Evolutionary conservation across 208 protist genomes (phyloP).

Genomic region (Herpetomonas tarakana): DNA sequence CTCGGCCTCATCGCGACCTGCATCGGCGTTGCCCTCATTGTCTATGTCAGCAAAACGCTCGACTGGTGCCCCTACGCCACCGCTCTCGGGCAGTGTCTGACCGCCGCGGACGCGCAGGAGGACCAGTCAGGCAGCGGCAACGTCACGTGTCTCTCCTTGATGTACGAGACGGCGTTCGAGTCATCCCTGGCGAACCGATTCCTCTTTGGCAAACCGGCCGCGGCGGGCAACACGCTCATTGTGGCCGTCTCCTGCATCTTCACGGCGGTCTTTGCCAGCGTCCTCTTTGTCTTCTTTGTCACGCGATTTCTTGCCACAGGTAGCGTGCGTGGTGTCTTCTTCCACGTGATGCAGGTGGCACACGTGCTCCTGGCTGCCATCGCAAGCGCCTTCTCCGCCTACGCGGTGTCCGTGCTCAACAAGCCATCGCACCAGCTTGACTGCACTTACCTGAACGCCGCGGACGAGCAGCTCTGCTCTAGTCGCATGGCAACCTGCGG

Average conservation of each 20-base stretch:
- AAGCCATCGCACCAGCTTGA: slow-evolving; percentile 11
- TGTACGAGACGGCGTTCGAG: slow-evolving; percentile 2
- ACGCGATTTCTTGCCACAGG: slow-evolving; percentile 42
- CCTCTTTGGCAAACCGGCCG: slow-evolving; percentile 28
- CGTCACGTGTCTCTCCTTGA: slow-evolving; percentile 4
- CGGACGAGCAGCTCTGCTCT: slow-evolving; percentile 14
- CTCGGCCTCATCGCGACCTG: slow-evolving; percentile 32
- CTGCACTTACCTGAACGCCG: slow-evolving; percentile 21
- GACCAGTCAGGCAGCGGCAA: background rate
- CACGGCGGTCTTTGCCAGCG: slow-evolving; percentile 18
- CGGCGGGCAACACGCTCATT: slow-evolving; percentile 35
- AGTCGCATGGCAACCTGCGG: slow-evolving; percentile 16
- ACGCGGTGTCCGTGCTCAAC: slow-evolving; percentile 33
- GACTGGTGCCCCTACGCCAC: slow-evolving; percentile 22
- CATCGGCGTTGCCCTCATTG: slow-evolving; percentile 40
- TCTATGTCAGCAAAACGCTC: slow-evolving; percentile 27
- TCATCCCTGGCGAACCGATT: slow-evolving; percentile 13
- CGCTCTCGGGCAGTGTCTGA: slow-evolving; percentile 8
- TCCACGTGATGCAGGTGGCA: slow-evolving; percentile 33
- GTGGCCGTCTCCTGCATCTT: slow-evolving; percentile 46
- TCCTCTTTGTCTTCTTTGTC: slow-evolving; percentile 54
- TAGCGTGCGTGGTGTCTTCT: slow-evolving; percentile 38
- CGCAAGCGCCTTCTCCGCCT: slow-evolving; percentile 48
- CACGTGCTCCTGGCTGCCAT: slow-evolving; percentile 39
- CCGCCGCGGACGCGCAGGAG: background rate